Conservation (phyloP, 352 stramenopile species). For the Globisporangium abappressorium region DNA sequence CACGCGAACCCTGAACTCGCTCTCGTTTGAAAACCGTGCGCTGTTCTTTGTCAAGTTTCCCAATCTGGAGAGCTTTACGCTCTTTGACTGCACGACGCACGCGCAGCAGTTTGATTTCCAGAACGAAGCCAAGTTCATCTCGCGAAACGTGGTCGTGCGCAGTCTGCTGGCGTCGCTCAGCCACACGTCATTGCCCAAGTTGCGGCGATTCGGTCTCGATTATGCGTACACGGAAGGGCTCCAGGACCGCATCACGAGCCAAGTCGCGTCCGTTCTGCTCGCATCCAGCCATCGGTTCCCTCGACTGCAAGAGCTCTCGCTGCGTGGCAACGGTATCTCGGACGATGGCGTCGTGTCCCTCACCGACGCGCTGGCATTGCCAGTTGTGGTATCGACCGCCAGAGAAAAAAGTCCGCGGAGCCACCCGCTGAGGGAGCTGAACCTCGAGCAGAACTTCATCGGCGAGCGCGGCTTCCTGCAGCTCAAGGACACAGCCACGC, state of each 20-base stretch:
- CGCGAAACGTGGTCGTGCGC: slow-evolving; percentile 38
- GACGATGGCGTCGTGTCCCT: slow-evolving; percentile 42
- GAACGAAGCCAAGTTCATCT: slow-evolving; percentile 29
- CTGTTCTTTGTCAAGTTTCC: slow-evolving; percentile 39
- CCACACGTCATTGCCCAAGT: slow-evolving; percentile 24
- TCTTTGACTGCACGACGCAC: slow-evolving; percentile 26
- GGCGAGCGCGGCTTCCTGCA: slow-evolving; percentile 44
- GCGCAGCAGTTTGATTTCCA: slow-evolving; percentile 49
- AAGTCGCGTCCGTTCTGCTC: slow-evolving; percentile 32
- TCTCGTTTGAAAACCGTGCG: slow-evolving; percentile 17
- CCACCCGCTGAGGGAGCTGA: slow-evolving; percentile 17
- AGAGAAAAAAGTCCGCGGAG: neutral
- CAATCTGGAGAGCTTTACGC: slow-evolving; percentile 35
- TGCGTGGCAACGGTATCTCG: slow-evolving; percentile 56
- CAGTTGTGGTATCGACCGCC: slow-evolving; percentile 8
- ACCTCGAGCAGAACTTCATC: slow-evolving; percentile 59
- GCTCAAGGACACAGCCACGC: slow-evolving; percentile 33
- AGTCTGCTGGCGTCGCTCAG: slow-evolving; percentile 31
- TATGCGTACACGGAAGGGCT: slow-evolving; percentile 52
- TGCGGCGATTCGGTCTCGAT: slow-evolving; percentile 30
- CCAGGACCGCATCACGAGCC: slow-evolving; percentile 42
- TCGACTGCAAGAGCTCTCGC: slow-evolving; percentile 28
- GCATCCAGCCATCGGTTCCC: slow-evolving; percentile 31
- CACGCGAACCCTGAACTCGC: slow-evolving; percentile 20
- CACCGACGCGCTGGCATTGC: slow-evolving; percentile 24